Base-by-base conservation (phyloP, 805 yeast species). In the Kurtzmaniella fragi region DNA sequence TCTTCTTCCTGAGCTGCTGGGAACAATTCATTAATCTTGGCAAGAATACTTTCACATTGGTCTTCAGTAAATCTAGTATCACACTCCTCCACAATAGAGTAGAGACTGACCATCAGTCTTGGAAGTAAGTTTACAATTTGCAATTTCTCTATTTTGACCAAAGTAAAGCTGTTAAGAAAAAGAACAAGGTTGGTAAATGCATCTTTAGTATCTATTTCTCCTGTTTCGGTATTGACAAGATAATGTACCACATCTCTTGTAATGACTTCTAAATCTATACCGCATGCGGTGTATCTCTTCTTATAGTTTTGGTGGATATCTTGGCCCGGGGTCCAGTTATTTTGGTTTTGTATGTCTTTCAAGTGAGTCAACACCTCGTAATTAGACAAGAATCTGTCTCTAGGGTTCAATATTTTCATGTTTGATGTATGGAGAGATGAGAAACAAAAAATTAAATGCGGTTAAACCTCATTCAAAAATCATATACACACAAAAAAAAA, bases 71-170 rank as follows among this genome's bases (percentile, higher is more conserved):
- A 83, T 49, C 99, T 70, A 44, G 78, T 80, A 49, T 91, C 99
- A 59, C 96, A 91, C 55, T 93, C 98, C 55, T 91, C 99, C 1
- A 91, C 79, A 23, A 91, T 64, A 0, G 93, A 73, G 56, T 80
- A 88, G 37, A 91, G 67, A 28, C 78, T 82, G 10, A 90, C 96
- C 70, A 87, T 64, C 4, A 87, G 77, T 34, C 82, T 68, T 1
- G 99, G 99, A 23, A 87, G 70, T 6, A 80, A 69, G 57, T 91
- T 90, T 40, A 90, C 73, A 30, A 91, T 77, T 61, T 91, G 96
- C 31, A 91, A 65, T 47, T 81, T 78, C 54, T 91, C 99, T 17
- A 85, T 80, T 58, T 87, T 85, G 62, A 83, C 89, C 39, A 91
- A 65, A 23, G 71, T 73, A 44, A 73, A 80, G 27, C 64, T 49